Conservation (phyloP, 2,329 filamentous ascomycete species). For the Phoma herbarum region DNA sequence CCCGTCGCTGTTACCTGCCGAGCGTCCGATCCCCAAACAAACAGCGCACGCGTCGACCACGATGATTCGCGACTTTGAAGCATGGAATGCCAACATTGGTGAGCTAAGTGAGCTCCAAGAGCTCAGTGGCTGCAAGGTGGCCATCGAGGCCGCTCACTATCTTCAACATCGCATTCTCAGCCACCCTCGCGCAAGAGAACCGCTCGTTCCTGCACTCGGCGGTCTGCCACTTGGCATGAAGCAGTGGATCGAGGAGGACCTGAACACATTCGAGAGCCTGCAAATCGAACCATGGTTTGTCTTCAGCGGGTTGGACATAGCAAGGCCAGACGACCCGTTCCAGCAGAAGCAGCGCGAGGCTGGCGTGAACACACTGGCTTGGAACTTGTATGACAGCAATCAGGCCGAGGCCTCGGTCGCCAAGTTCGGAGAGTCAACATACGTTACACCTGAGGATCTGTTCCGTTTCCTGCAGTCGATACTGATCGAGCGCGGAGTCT, state of each 20-base stretch:
- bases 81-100: slow-evolving; percentile 64
- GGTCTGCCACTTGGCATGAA: slow-evolving; percentile 84
- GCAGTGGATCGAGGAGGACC: slow-evolving; percentile 76
- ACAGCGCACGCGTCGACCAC: slow-evolving; percentile 30
- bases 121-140: slow-evolving; percentile 78
- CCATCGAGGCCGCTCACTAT: slow-evolving; percentile 90
- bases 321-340: slow-evolving; percentile 70
- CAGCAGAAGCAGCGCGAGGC: slow-evolving; percentile 69
- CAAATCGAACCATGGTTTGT: slow-evolving; percentile 85
- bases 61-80: slow-evolving; percentile 62
- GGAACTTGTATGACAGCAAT: slow-evolving; percentile 84
- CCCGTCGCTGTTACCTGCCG: background rate
- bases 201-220: slow-evolving; percentile 87
- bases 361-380: slow-evolving; percentile 78
- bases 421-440: slow-evolving; percentile 84
- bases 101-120: slow-evolving; percentile 71
- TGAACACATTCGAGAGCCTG: slow-evolving; percentile 74
- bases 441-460: slow-evolving; percentile 70
- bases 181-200: slow-evolving; percentile 71
- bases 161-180: slow-evolving; percentile 74
- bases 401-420: slow-evolving; percentile 81
- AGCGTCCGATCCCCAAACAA: slow-evolving; percentile 6
- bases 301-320: slow-evolving; percentile 86
- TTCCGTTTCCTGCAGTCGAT: slow-evolving; percentile 80
- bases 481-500: slow-evolving; percentile 71